Percentiles rank a stretch among this genome's conserved stretches.
Conservation (phyloP, 495 filamentous ascomycete genomes). For the Aspergillus ostianus region DNA sequence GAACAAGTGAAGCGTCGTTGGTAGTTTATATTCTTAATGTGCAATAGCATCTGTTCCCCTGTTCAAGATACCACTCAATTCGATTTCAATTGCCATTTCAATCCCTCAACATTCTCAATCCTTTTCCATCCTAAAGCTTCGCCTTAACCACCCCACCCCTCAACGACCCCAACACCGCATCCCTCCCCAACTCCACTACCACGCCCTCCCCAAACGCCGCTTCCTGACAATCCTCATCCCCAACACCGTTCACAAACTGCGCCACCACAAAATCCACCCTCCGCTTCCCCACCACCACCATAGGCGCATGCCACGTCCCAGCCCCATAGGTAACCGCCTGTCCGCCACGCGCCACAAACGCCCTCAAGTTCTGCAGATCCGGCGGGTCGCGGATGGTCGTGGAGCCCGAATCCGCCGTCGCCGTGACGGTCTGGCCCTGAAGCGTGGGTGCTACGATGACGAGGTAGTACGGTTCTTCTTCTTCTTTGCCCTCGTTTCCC, state of each 20-base stretch:
- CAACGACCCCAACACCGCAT: constrained; percentile 22
- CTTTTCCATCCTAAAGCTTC: not conserved
- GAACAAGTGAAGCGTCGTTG: constrained; percentile 58
- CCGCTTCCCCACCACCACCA: constrained; percentile 76
- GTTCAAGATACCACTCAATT: constrained; percentile 1
- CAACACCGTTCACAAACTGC: constrained; percentile 83
- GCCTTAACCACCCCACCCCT: constrained; percentile 32
- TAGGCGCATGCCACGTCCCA: constrained; percentile 96
- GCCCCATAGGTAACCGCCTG: constrained; percentile 90
- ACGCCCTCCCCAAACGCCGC: constrained; percentile 52
- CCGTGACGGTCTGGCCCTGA: constrained; percentile 30
- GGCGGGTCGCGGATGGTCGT: constrained; percentile 59
- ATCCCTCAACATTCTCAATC: not conserved
- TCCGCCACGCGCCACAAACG: constrained; percentile 74
- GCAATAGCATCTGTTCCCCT: not conserved
- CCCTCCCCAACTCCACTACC: constrained; percentile 33
- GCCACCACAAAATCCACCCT: constrained; percentile 82
- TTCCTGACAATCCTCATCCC: constrained; percentile 88
- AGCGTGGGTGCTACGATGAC: constrained; percentile 85
- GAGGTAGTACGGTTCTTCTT: constrained; percentile 57
- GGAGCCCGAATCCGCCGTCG: constrained; percentile 33
- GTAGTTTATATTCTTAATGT: constrained; percentile 70
- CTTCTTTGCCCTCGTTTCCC: not conserved
- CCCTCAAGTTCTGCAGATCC: constrained; percentile 66
- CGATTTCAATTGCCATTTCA: not conserved